Evolutionary conservation across 2,329 filamentous ascomycete genomes (phyloP), one percentile per base, ranked within the genome.

Genomic region (Fusarium falciforme): DNA sequence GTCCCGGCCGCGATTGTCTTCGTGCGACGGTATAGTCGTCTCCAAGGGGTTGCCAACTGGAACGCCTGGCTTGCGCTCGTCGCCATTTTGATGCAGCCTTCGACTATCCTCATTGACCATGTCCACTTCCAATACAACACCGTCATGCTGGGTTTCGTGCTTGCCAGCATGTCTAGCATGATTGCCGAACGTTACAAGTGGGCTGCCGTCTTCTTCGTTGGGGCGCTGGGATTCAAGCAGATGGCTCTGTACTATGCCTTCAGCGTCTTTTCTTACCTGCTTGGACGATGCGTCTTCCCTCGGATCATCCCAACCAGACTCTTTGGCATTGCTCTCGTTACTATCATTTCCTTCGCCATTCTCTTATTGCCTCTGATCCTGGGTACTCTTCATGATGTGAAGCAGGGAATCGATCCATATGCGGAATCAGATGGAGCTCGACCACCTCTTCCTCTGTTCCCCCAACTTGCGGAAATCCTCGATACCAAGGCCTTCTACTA

Each of bases 191-290:
- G 95, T 58, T 92, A 92, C 78, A 89, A 97, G 71, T 98, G 96
- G 95, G 91, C 94, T 29, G 95, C 94, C 71, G 90, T 98, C 68
- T 98, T 98, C 85, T 99, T 99, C 77, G 96, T 99, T 8, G 91
- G 90, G 17, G 94, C 96, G 4, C 87, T 99, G n/a, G 94, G 94
- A 7, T 99, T 98, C 87, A 99, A 99, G 86, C 96, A 99, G 83
- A 99, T 99, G 97, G 96, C 96, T 1, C 88, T 99, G 17, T 99
- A 98, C 85, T 99, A 98, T 83, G 95, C 97, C 4, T 95, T 97
- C 16, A 92, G 93, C 22, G 92, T 98, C 66, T 98, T 98, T 81
- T 93, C 94, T 35, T 99, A 95, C 79, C 90, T 99, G 2, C 86
- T 98, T 1, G 96, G 96, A 10, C 91, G 92, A 79, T 98, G 95